phyloP scores from a whole-genome alignment of 2,329 filamentous ascomycete genomes.

The Biscogniauxia sp. region DNA sequence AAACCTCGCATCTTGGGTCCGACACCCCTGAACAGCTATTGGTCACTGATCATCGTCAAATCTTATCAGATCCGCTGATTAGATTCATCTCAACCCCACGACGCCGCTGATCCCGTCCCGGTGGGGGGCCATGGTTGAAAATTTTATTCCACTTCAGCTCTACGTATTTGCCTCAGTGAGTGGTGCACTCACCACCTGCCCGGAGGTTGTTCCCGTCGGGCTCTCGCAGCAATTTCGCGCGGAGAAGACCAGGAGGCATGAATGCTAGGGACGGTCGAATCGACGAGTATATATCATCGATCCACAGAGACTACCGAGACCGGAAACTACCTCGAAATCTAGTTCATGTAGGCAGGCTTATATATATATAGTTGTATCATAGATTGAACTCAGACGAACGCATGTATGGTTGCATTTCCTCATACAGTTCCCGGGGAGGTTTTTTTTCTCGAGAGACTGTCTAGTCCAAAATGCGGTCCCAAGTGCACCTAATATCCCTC shows the following conservation, averaged over 20 bases:
- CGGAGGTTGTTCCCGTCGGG: background rate
- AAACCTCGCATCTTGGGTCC: too few species aligned
- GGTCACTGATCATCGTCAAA: constrained; percentile 12
- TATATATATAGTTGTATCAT: constrained; percentile 1
- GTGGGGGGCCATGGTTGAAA: background rate
- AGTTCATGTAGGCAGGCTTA: background rate
- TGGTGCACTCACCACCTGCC: background rate
- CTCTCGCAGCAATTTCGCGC: too few species aligned
- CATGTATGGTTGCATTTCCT: too few species aligned
- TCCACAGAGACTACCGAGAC: constrained; percentile 5
- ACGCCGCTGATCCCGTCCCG: background rate
- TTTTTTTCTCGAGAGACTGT: background rate
- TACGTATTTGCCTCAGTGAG: background rate
- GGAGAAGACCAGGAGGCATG: too few species aligned
- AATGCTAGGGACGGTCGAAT: too few species aligned
- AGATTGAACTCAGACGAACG: too few species aligned
- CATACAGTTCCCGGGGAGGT: too few species aligned
- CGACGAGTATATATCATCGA: background rate
- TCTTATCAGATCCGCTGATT: constrained; percentile 22
- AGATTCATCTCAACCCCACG: constrained; percentile 8
- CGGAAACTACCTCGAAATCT: constrained; percentile 1
- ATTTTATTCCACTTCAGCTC: too few species aligned
- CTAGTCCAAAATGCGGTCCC: constrained; percentile 6
- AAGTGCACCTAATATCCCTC: background rate
- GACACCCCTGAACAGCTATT: constrained; percentile 3